Evolutionary conservation across 257 asterid species (phyloP).

Genomic region (Solanum rostratum): DNA sequence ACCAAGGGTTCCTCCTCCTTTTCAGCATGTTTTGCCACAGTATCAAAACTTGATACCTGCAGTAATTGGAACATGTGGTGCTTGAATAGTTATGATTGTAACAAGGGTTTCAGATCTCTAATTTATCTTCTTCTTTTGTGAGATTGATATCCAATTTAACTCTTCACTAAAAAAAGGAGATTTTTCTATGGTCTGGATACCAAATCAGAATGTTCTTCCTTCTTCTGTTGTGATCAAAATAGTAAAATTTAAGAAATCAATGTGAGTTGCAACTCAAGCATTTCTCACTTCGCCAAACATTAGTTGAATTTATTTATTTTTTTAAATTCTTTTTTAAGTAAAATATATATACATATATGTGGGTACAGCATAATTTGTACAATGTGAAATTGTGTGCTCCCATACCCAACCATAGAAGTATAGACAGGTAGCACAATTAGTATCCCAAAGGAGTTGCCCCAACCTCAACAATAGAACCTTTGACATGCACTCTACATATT

Average conservation of each 20-base stretch:
- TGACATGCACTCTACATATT: constrained; percentile 53
- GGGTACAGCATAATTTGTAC: not conserved
- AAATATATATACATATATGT: not conserved
- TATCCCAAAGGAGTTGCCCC: constrained; percentile 7
- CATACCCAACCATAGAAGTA: not conserved
- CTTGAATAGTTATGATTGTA: not conserved
- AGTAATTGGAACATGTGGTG: not conserved
- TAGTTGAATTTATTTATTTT: not conserved
- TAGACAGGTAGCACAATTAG: not conserved
- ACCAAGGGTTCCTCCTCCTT: constrained; percentile 10
- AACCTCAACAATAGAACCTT: constrained; percentile 70
- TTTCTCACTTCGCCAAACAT: not conserved
- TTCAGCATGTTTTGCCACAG: constrained; percentile 28
- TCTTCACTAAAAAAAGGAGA: not conserved
- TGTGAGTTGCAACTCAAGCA: not conserved
- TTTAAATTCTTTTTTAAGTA: not conserved
- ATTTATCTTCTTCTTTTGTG: not conserved
- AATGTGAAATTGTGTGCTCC: not conserved
- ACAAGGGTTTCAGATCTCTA: not conserved
- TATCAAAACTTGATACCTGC: constrained; percentile 87
- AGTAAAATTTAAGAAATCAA: not conserved
- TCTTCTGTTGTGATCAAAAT: not conserved
- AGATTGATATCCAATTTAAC: not conserved
- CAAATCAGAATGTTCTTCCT: not conserved
- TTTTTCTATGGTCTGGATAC: not conserved